Evolutionary conservation across 768 basidiomycete species (phyloP).

Genomic region (Auricularia auricula-judae): DNA sequence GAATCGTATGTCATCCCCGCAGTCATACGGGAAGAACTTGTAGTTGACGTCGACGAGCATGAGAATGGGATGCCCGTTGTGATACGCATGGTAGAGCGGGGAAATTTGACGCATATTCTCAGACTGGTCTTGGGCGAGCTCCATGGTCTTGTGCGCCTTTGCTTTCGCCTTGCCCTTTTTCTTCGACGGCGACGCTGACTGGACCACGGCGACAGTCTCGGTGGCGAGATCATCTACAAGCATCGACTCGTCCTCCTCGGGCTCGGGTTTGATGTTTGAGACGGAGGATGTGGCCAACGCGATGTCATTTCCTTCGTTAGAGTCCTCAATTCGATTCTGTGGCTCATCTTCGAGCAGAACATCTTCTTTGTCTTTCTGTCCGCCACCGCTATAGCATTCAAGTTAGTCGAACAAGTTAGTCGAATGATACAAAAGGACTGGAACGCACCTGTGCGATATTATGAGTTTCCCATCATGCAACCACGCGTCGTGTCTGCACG

Average conservation of each 20-base stretch:
- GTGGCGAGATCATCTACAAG: no score
- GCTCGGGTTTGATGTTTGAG: no score
- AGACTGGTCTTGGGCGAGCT: constrained; percentile 52
- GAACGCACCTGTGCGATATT: constrained; percentile 72
- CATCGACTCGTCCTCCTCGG: no score
- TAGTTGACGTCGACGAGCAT: constrained; percentile 71
- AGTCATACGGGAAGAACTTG: constrained; percentile 58
- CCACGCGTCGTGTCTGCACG: constrained; percentile 55
- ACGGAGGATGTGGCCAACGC: no score
- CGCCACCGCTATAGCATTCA: no score
- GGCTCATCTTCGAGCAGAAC: no score
- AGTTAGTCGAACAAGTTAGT: no score
- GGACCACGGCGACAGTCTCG: constrained; percentile 17
- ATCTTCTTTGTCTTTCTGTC: no score
- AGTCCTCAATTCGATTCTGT: no score
- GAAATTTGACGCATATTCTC: constrained; percentile 61
- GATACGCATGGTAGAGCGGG: constrained; percentile 50
- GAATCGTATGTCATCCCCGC: constrained; percentile 30
- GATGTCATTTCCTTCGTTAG: no score
- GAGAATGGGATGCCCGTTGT: constrained; percentile 45
- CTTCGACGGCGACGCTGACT: constrained; percentile 34
- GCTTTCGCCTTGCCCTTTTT: constrained; percentile 19
- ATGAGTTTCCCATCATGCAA: constrained; percentile 55
- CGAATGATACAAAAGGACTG: not conserved
- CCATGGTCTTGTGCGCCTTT: constrained; percentile 7